phyloP scores from a whole-genome alignment of 192 early-diverging fungal genomes.

The Bifiguratus adelaidae region DNA sequence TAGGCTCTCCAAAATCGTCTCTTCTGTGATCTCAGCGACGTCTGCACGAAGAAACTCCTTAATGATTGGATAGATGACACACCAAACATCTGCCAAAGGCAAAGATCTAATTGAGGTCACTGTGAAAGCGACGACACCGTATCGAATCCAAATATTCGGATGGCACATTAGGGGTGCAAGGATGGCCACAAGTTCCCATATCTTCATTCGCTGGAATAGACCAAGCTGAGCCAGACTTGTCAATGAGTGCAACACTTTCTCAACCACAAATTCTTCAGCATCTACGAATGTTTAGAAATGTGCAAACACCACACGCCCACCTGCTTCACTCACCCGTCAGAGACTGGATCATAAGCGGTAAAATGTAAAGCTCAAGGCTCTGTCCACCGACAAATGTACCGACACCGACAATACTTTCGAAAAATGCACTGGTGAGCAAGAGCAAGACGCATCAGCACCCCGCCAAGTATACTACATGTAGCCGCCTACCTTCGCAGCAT shows the following conservation, averaged over 20 bases:
- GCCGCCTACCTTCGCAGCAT: slow-evolving; percentile 61
- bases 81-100: slow-evolving; percentile 62
- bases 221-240: slow-evolving; percentile 68
- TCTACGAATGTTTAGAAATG: slow-evolving; percentile 31
- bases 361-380: slow-evolving; percentile 85
- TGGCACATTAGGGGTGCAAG: slow-evolving; percentile 67
- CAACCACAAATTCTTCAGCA: slow-evolving; percentile 85
- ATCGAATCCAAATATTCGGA: slow-evolving; percentile 72
- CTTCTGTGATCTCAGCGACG: slow-evolving; percentile 50
- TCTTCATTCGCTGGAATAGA: slow-evolving; percentile 59
- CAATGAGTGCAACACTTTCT: slow-evolving; percentile 77
- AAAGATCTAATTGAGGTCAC: slow-evolving; percentile 46
- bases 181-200: slow-evolving; percentile 66
- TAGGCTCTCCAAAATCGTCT: slow-evolving; percentile 48
- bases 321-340: slow-evolving; percentile 40
- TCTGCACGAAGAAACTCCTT: slow-evolving; percentile 57
- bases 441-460: neutral
- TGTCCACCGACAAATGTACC: slow-evolving; percentile 79
- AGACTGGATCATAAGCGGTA: slow-evolving; percentile 85
- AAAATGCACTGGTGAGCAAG: slow-evolving; percentile 70
- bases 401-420: slow-evolving; percentile 85
- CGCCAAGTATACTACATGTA: no score
- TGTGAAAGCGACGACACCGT: slow-evolving; percentile 63
- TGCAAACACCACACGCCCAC: neutral
- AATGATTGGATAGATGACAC: slow-evolving; percentile 64